A percentile compares a stretch with the other conserved stretches of the same genome.
Evolutionary conservation across 129 eudicot genomes (phyloP).

Genomic region (Artemisia argyi): DNA sequence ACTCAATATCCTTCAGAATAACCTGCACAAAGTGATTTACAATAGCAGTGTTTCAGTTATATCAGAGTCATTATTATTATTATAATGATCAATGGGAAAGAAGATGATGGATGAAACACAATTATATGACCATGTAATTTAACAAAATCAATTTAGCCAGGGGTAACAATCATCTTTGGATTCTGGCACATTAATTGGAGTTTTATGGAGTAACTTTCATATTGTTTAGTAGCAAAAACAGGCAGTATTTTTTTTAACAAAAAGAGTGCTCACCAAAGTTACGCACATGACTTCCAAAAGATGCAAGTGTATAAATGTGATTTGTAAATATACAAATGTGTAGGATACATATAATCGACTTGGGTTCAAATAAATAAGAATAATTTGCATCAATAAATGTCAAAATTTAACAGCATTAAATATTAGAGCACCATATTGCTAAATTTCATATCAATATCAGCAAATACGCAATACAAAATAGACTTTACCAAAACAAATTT

Average conservation of each 20-base stretch:
- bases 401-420: background rate
- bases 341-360: background rate
- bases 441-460: background rate
- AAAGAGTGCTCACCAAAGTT: background rate
- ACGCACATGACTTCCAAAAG: background rate
- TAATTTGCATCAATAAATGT: background rate
- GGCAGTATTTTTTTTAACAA: background rate
- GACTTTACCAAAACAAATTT: background rate
- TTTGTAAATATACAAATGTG: background rate
- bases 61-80: background rate
- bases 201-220: background rate
- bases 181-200: background rate
- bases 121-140: background rate
- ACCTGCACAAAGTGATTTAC: constrained; percentile 3
- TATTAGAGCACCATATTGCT: background rate
- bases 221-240: background rate
- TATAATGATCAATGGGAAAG: background rate
- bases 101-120: background rate
- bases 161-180: background rate
- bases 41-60: background rate
- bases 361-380: background rate
- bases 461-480: background rate
- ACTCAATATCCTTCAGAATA: background rate
- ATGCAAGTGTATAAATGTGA: background rate
- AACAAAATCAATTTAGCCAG: background rate